Conservation (phyloP, 148 eudicot genomes). For the Silene conica region DNA sequence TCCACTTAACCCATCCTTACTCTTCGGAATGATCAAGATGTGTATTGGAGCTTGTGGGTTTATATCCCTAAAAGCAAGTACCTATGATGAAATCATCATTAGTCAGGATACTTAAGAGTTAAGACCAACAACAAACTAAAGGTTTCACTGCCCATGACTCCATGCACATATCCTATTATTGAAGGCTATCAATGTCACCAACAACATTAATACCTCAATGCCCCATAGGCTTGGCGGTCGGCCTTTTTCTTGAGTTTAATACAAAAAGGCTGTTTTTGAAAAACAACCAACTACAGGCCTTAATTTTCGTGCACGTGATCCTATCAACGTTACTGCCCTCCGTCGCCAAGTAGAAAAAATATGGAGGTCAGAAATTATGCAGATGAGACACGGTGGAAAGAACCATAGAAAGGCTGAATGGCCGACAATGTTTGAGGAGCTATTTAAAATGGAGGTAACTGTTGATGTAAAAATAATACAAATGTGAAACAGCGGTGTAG, state of each 20-base stretch:
- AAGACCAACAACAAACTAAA: not conserved
- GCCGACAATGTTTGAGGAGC: not conserved
- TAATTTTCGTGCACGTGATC: no score
- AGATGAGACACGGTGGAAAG: not conserved
- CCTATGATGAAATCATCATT: slow-evolving; percentile 37
- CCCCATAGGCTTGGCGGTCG: not conserved
- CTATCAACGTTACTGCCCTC: no score
- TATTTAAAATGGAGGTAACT: no score
- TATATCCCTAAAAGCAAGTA: slow-evolving; percentile 91
- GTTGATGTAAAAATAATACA: no score
- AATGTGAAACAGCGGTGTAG: no score
- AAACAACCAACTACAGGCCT: no score
- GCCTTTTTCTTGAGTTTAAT: no score
- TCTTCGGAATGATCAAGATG: slow-evolving; percentile 85
- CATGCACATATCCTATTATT: not conserved
- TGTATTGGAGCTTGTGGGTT: slow-evolving; percentile 88
- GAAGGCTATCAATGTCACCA: not conserved
- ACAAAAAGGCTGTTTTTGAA: no score
- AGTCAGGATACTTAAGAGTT: slow-evolving; percentile 14
- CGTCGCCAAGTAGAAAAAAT: no score
- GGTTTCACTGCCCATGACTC: not conserved
- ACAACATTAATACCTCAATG: not conserved
- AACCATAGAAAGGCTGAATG: not conserved
- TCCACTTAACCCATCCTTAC: slow-evolving; percentile 72
- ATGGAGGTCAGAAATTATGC: not conserved